phyloP scores from a whole-genome alignment of 352 stramenopile species.

The Pilasporangium apinafurcum region DNA sequence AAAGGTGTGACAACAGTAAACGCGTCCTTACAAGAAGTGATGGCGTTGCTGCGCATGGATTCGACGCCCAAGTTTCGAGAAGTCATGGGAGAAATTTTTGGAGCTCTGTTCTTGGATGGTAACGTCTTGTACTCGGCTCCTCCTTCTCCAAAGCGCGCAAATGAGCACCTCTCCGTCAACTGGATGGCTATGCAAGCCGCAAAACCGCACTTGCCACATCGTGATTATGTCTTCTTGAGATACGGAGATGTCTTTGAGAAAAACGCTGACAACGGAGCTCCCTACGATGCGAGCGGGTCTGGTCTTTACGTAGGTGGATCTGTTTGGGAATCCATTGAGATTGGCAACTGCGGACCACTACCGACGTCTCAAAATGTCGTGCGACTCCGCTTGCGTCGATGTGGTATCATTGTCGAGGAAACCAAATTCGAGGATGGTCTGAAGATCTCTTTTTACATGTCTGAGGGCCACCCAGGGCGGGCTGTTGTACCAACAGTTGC shows the following conservation, averaged over 20 bases:
- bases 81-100: constrained; percentile 79
- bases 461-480: constrained; percentile 65
- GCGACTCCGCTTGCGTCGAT: constrained; percentile 69
- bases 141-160: constrained; percentile 34
- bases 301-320: constrained; percentile 66
- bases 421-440: constrained; percentile 42
- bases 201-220: constrained; percentile 78
- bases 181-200: constrained; percentile 78
- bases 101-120: constrained; percentile 77
- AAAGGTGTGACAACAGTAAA: constrained; percentile 68
- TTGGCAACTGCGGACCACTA: constrained; percentile 67
- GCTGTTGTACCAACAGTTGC: constrained; percentile 67
- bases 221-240: constrained; percentile 84
- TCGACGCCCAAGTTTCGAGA: constrained; percentile 56
- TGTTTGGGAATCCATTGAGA: constrained; percentile 82
- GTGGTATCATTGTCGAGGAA: constrained; percentile 78
- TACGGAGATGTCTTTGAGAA: constrained; percentile 80
- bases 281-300: constrained; percentile 55
- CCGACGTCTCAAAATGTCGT: constrained; percentile 75
- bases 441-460: constrained; percentile 69
- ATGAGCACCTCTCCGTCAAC: constrained; percentile 73
- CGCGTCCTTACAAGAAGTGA: constrained; percentile 70
- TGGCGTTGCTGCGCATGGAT: constrained; percentile 76
- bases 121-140: constrained; percentile 63
- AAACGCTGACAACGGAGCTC: constrained; percentile 42